Base-by-base conservation (phyloP, 2,329 filamentous ascomycete genomes). In the Neocucurbitaria cava region DNA sequence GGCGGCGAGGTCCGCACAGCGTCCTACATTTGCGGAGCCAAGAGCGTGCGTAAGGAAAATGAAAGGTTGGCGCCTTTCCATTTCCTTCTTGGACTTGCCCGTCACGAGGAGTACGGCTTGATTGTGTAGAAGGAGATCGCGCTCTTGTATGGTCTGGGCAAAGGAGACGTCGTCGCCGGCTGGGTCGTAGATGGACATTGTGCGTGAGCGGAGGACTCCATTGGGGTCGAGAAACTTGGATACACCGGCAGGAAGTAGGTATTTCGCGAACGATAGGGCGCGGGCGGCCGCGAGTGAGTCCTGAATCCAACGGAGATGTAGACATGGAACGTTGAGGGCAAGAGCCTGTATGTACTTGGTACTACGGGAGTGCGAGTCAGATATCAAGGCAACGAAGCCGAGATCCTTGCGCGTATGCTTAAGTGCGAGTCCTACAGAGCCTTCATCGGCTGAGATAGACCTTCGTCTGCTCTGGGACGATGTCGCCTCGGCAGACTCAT, bases 281-380 rank as follows among this genome's bases (percentile, higher is more conserved):
- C 77, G 71, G 5, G 81, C 79, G 28, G 85, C 85, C 1, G 81
- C 75, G 3, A 94, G 74, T 58, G 91, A 96, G 45, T 89, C 84
- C 23, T 85, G 82, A 43, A 96, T 80, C 94, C 95, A 99, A 49
- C 88, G 87, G 5, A 87, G 84, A 5, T 91, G 89, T 1, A 99
- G 81, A 67, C 93, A 96, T 0, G 95, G 95, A 0, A 99, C 77
- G 0, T 91, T 92, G 0, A 99, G 84, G 0, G 95, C 93, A 2
- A 99, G 84, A 0, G 95, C 95, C 77, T 98, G 93, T 82, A 98
- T 90, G 74, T 95, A 97, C 72, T 98, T 99, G 45, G 88, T 85
- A 59, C 92, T 92, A 42, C 94, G 87, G 6, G 90, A 95, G 72
- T 96, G 90, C 4, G 86, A 85, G 68, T 98, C 91, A 0, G 93